Conservation (phyloP, 2,329 filamentous ascomycete species). For the Rosellinia necatrix region DNA sequence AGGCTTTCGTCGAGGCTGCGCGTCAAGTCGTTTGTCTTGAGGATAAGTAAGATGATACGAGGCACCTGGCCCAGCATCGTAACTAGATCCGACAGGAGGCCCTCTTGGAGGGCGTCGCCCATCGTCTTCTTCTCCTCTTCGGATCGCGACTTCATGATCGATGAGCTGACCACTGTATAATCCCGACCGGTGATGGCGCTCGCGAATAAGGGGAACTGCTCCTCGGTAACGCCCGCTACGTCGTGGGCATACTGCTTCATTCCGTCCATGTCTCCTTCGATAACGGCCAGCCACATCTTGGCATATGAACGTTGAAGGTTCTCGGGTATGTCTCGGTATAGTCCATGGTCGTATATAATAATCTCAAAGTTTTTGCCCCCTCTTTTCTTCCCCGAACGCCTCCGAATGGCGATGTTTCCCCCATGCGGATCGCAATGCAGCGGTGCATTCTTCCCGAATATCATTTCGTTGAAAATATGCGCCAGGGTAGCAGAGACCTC, state of each 20-base stretch:
- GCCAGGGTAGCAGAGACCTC: conserved; percentile 92
- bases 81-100: conserved; percentile 85
- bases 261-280: conserved; percentile 80
- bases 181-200: conserved; percentile 95
- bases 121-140: conserved; percentile 85
- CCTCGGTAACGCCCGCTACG: conserved; percentile 85
- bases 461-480: conserved; percentile 98
- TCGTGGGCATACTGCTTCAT: conserved; percentile 92
- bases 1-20: conserved; percentile 90
- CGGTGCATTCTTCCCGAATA: conserved; percentile 86
- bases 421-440: conserved; percentile 97
- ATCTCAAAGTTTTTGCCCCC: conserved; percentile 83
- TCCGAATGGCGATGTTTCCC: conserved; percentile 90
- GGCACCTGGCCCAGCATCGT: conserved; percentile 87
- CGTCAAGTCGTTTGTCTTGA: conserved; percentile 97
- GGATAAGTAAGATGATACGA: conserved; percentile 87
- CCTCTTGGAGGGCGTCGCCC: conserved; percentile 80
- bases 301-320: conserved; percentile 83
- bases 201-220: conserved; percentile 93
- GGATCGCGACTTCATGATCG: conserved; percentile 64
- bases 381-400: conserved; percentile 65
- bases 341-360: conserved; percentile 93
- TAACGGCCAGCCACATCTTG: conserved; percentile 95
- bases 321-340: conserved; percentile 90
- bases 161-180: conserved; percentile 73